Conservation (phyloP, 306 rosid species). For the Vicia sativa region DNA sequence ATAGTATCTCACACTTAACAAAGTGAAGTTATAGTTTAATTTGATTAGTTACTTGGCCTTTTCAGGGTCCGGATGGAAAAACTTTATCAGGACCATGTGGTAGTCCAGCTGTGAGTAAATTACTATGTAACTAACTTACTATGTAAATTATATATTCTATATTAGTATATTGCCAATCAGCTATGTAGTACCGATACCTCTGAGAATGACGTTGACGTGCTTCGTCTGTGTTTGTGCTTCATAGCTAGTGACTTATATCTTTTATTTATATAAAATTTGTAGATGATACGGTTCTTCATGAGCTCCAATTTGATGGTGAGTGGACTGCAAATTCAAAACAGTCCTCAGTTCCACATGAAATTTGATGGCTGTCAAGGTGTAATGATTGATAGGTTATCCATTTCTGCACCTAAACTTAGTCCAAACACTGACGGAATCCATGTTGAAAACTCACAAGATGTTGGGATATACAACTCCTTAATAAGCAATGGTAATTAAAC, state of each 20-base stretch:
- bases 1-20: background rate
- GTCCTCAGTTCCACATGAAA: slow-evolving; percentile 91
- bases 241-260: background rate
- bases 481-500: slow-evolving; percentile 69
- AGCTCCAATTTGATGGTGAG: slow-evolving; percentile 79
- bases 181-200: too few relatives aligned
- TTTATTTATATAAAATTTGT: slow-evolving; percentile 1
- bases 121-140: background rate
- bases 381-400: slow-evolving; percentile 57
- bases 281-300: slow-evolving; percentile 91
- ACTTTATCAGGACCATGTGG: slow-evolving; percentile 85
- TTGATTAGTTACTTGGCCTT: slow-evolving; percentile 1
- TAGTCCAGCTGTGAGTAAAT: slow-evolving; percentile 86
- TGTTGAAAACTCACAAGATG: slow-evolving; percentile 61
- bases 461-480: slow-evolving; percentile 73
- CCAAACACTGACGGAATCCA: slow-evolving; percentile 99
- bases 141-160: background rate
- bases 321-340: slow-evolving; percentile 69
- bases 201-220: too few relatives aligned
- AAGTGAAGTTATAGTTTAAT: too few relatives aligned
- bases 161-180: background rate
- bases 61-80: slow-evolving; percentile 85
- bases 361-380: slow-evolving; percentile 94
- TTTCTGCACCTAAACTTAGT: slow-evolving; percentile 93
- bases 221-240: too few relatives aligned